Evolutionary conservation across 768 basidiomycete species (phyloP), one percentile per base, ranked within the genome.

Genomic region (Pleurotus cornucopiae): DNA sequence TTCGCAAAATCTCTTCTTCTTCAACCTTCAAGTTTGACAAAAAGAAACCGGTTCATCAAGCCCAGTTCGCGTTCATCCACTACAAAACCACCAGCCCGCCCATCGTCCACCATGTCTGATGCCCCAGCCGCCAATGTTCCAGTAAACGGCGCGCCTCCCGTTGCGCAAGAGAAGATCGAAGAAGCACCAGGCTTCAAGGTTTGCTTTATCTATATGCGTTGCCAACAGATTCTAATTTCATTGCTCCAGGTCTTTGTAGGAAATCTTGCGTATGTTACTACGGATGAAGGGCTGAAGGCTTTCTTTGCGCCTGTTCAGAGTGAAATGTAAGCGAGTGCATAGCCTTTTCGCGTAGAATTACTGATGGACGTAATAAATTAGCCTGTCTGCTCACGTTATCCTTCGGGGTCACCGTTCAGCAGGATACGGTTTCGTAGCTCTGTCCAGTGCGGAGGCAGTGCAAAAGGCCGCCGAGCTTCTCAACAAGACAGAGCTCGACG

Each of bases 181-280:
- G 86, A 89, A 80, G 77, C 79, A 63, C 83, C 84, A 68, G 85
- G 82, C 71, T 88, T 85, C 86, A 93, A 92, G 83, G 90, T 89
- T 64, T 58, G 47, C 39, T 57, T 38, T 62, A 60, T 63, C 55
- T 58, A 56, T 37, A 47, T 57, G 56, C 44, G 52, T 49, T 49
- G 56, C 34, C 46, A 30, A n/a, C 23, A 7, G 21, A 25, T 47
- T 20, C 13, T 49, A 25, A 26, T 57, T 62, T 56, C 43, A 58
- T 49, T 53, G 49, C 46, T 49, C 51, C 64, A 94, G 92, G 90
- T 94, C 78, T 95, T 95, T 73, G 91, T 87, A 69, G 94, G 94
- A 66, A 96, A 96, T 77, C 92, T 96, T 80, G 85, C 91, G 78
- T 96, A 94, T 75, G 79, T 85, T 69, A 93, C 91, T 64, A 91